phyloP scores from a whole-genome alignment of 2,329 filamentous ascomycete genomes.

The Ophiostoma tasmaniense region DNA sequence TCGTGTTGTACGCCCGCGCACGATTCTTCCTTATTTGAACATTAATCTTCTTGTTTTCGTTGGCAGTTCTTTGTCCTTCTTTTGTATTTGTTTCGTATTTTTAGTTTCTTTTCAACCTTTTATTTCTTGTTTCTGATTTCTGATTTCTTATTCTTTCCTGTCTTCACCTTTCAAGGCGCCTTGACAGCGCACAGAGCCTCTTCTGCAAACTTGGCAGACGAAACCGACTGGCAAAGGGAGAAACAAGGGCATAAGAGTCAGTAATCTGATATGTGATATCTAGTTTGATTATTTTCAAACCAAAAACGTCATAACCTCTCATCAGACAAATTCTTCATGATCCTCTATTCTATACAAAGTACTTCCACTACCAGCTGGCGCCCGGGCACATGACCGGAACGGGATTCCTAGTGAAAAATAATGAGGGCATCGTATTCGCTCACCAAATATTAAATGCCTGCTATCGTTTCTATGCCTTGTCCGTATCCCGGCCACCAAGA shows the following conservation, averaged over 20 bases:
- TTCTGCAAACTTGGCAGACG: not conserved
- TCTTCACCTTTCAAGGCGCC: not conserved
- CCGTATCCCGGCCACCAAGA: not conserved
- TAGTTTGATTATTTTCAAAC: not conserved
- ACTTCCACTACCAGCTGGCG: not conserved
- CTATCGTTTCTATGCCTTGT: too few species aligned
- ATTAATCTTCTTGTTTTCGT: not conserved
- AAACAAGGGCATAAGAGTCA: not conserved
- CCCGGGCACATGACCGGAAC: not conserved
- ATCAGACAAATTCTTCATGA: not conserved
- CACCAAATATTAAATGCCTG: not conserved
- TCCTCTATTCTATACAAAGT: not conserved
- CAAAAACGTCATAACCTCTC: not conserved
- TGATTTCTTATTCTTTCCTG: not conserved
- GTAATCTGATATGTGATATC: not conserved
- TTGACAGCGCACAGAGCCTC: not conserved
- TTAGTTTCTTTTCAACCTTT: not conserved
- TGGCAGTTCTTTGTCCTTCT: not conserved
- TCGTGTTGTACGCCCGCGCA: not conserved
- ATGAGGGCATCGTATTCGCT: not conserved
- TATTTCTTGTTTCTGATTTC: not conserved
- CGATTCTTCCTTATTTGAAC: not conserved
- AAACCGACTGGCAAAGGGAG: conserved; percentile 2
- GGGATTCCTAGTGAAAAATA: not conserved
- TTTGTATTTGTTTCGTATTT: not conserved